These are phyloP conservation scores for Raddia guianensis DNA, from an alignment of 176 grass and related monocot genomes.

Conservation along the genomic window DNA sequence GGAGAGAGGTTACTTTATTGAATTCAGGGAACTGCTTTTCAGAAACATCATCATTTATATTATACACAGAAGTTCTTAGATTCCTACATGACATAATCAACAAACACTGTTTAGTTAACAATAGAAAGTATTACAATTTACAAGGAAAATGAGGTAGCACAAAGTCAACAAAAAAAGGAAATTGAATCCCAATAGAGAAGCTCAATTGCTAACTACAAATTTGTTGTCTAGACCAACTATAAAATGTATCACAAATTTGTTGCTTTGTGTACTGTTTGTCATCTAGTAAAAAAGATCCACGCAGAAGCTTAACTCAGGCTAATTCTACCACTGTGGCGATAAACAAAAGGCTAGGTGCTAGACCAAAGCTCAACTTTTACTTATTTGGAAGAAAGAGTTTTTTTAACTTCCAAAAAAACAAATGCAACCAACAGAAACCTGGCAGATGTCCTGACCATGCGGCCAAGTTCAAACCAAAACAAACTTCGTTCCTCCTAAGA, in stretches of 20 bases:
- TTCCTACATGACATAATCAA: constrained; percentile 56
- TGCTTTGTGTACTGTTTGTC: neutral
- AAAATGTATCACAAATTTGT: neutral
- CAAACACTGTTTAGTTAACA: constrained; percentile 14
- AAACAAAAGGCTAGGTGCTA: neutral
- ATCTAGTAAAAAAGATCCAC: neutral
- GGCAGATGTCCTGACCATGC: neutral
- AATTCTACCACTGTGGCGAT: neutral
- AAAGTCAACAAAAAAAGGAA: neutral
- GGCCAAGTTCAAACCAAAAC: neutral
- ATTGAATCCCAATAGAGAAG: constrained; percentile 19
- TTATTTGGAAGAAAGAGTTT: neutral
- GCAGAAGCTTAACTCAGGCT: neutral
- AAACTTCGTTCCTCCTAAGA: neutral
- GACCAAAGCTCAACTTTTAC: constrained; percentile 2
- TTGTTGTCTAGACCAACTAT: neutral
- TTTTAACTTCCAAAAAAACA: neutral
- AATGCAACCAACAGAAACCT: neutral
- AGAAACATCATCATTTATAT: constrained; percentile 74
- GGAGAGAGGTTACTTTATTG: constrained; percentile 48
- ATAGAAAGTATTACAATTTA: constrained; percentile 6
- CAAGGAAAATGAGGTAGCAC: neutral
- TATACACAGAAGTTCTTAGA: constrained; percentile 65
- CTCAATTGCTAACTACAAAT: constrained; percentile 1
- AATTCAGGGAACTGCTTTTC: constrained; percentile 79